Evolutionary conservation across 306 rosid genomes (phyloP).

Genomic region (Quercus berberidifolia): DNA sequence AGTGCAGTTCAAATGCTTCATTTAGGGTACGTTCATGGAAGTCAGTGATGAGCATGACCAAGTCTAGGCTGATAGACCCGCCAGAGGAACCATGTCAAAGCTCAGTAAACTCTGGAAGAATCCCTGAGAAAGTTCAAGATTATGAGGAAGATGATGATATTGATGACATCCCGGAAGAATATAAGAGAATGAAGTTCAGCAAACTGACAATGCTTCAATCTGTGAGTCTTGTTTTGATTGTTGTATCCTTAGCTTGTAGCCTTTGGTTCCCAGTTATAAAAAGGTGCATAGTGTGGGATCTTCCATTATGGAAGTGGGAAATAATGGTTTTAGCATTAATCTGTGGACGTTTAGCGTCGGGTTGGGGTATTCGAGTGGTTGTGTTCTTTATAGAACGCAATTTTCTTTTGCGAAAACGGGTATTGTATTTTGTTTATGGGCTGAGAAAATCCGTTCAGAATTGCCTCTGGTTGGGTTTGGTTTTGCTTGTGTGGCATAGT

Average conservation of each 20-base stretch:
- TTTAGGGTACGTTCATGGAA: conserved; percentile 25
- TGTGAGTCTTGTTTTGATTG: conserved; percentile 28
- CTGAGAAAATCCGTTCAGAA: conserved; percentile 34
- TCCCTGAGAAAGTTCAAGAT: conserved; percentile 1
- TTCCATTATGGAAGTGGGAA: conserved; percentile 54
- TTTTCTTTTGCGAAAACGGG: conserved; percentile 36
- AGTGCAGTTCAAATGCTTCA: conserved; percentile 26
- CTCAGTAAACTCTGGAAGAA: conserved; percentile 9
- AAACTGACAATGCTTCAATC: conserved; percentile 22
- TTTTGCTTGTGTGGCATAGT: conserved; percentile 35
- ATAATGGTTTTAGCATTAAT: conserved; percentile 32
- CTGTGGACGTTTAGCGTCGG: conserved; percentile 42
- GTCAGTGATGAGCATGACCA: conserved; percentile 20
- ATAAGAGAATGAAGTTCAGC: conserved; percentile 17
- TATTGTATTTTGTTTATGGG: conserved; percentile 40
- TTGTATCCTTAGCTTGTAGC: conserved; percentile 32
- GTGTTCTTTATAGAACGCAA: conserved; percentile 35
- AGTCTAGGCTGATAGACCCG: conserved; percentile 32
- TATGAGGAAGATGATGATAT: conserved; percentile 4
- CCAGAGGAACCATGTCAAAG: conserved; percentile 16
- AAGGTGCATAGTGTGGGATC: conserved; percentile 29
- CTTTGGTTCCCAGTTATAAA: conserved; percentile 26
- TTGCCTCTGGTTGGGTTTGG: conserved; percentile 37
- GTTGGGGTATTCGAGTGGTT: conserved; percentile 34
- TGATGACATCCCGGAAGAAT: conserved; percentile 32